These are phyloP conservation scores for Fusarium tricinctum DNA, from an alignment of 2,329 filamentous ascomycete species.

Conservation along the genomic window DNA sequence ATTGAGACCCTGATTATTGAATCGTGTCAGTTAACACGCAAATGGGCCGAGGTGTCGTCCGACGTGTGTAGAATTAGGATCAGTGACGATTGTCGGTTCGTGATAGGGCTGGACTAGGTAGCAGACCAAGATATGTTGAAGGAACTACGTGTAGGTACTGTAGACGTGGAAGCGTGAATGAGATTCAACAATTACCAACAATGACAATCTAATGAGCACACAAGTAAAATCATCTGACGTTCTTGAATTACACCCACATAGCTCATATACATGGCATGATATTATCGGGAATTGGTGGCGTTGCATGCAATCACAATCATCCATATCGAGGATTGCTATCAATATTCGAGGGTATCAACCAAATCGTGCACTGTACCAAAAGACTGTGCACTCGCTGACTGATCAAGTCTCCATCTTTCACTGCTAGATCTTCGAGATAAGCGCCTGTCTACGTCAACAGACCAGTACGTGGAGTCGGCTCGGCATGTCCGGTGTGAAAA, in stretches of 20 bases:
- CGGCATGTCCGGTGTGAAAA: constrained; percentile 36
- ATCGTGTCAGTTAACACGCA: constrained; percentile 34
- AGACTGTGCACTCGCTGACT: not conserved
- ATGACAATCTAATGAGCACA: not conserved
- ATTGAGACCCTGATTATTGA: constrained; percentile 8
- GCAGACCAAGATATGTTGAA: constrained; percentile 12
- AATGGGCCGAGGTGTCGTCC: constrained; percentile 47
- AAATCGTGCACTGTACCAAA: constrained; percentile 16
- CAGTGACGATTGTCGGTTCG: constrained; percentile 20
- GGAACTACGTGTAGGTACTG: not conserved
- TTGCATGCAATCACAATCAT: constrained; percentile 9
- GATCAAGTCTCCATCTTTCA: not conserved
- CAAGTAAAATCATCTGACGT: constrained; percentile 22
- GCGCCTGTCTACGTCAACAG: constrained; percentile 19
- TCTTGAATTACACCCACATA: not conserved
- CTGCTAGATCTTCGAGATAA: constrained; percentile 40
- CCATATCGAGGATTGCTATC: constrained; percentile 11
- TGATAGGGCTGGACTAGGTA: constrained; percentile 33
- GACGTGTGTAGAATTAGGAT: constrained; percentile 20
- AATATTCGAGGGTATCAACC: constrained; percentile 10
- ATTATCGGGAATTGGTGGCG: constrained; percentile 28
- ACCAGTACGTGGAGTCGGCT: constrained; percentile 5
- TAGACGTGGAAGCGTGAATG: not conserved
- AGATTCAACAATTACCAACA: constrained; percentile 28
- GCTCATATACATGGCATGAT: constrained; percentile 27